phyloP scores from a whole-genome alignment of 176 grass and related monocot species.

The Alloteropsis semialata region DNA sequence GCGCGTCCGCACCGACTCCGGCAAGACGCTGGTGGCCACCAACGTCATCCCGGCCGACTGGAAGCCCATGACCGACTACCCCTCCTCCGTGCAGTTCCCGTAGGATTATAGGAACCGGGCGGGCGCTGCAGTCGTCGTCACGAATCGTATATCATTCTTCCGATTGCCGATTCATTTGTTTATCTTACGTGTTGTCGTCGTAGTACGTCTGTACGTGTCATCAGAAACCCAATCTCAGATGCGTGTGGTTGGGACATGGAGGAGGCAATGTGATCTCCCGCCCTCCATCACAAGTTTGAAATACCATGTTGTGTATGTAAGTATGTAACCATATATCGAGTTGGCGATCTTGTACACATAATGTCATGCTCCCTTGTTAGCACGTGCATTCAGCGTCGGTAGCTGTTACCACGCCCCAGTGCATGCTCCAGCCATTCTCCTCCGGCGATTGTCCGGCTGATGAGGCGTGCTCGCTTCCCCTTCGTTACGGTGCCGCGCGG shows the following conservation, averaged over 20 bases:
- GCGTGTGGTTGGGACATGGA: slow-evolving; percentile 3
- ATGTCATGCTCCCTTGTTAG: no score
- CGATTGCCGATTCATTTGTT: neutral
- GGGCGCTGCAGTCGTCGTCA: neutral
- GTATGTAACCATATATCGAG: neutral
- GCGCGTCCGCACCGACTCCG: slow-evolving; percentile 30
- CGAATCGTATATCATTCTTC: neutral
- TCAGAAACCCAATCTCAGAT: neutral
- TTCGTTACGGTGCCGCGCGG: no score
- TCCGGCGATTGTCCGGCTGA: no score
- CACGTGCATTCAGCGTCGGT: no score
- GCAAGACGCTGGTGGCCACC: slow-evolving; percentile 37
- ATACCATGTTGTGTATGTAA: neutral
- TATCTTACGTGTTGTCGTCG: neutral
- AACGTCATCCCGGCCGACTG: slow-evolving; percentile 61
- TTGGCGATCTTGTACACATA: no score
- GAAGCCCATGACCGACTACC: slow-evolving; percentile 48
- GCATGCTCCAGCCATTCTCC: no score
- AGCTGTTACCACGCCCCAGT: no score
- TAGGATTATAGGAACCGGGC: neutral
- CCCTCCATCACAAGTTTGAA: slow-evolving; percentile 20
- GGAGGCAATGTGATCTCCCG: slow-evolving; percentile 46
- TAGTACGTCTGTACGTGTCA: neutral
- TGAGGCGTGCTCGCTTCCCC: no score
- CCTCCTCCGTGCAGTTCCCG: slow-evolving; percentile 49